Percentiles rank a stretch among this genome's conserved stretches.
phyloP scores from a whole-genome alignment of 257 asterid species.

The Cordia subcordata region DNA sequence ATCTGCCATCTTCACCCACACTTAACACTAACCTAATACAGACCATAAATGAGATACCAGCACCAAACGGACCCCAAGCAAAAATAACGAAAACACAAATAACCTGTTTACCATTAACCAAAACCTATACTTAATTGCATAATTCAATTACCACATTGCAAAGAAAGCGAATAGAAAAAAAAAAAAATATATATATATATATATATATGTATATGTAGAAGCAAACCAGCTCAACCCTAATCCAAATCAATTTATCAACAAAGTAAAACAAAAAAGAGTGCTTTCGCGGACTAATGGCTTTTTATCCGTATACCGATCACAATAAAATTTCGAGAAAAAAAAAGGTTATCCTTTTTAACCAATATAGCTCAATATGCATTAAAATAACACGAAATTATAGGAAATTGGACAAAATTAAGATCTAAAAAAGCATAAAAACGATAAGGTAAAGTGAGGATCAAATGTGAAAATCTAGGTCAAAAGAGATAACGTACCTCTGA shows the following conservation, averaged over 20 bases:
- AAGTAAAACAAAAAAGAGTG: neutral
- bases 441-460: neutral
- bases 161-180: no score
- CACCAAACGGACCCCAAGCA: neutral
- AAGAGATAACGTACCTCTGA: neutral
- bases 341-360: neutral
- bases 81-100: neutral
- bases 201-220: no score
- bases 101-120: neutral
- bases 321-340: no score
- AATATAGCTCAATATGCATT: neutral
- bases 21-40: constrained; percentile 1
- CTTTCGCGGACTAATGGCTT: neutral
- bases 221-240: no score
- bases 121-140: no score
- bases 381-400: neutral
- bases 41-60: neutral
- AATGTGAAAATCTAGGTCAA: neutral
- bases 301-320: neutral
- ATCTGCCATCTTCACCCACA: constrained; percentile 60
- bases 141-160: neutral
- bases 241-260: no score
- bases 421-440: neutral
- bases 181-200: no score
- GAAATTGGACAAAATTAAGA: neutral